Evolutionary conservation across 1,139 yeast genomes (phyloP), one percentile per base, ranked within the genome.

Genomic region (Geotrichum reessii): DNA sequence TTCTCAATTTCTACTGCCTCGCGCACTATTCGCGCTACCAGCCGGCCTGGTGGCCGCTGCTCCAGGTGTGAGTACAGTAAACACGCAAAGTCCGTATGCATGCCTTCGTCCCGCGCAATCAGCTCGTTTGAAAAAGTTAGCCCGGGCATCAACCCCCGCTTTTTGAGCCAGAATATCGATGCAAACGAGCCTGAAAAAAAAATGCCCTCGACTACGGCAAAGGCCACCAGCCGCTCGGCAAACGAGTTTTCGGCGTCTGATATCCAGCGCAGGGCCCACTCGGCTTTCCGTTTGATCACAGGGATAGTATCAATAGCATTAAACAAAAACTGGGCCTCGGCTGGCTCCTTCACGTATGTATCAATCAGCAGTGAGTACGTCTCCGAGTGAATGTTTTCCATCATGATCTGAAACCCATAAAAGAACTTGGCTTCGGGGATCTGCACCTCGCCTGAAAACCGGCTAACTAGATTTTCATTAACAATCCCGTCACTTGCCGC

Each of bases 331-430:
- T 86, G 88, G 61, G 95, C 83, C 78, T 92, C 96, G 76, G 86
- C 84, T 65, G 96, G 93, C 76, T 93, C 98, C 78, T 91, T 91
- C 75, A 93, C 87, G 76, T 92, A 93, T 51, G 97, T 84, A 74
- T 93, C 99, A 69, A 93, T 89, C 71, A 93, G 82, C 67, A 93
- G 79, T 14, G 98, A 92, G 78, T 95, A 93, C 53, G 97, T 93
- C 79, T 93, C 99, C 40, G 97, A 86, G 77, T 93, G 99, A 71
- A 93, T 93, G 81, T 93, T 95, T 78, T 95, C 97, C 93, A 92
- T 99, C 95, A 95, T 93, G 75, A 93, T 93, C 79, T 93, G 98
- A 86, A 93, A 93, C 58, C 99, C 99, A 74, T 93, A 93, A 80
- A 93, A 93, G 76, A 97, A 91, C 76, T 93, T 92, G 68, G 98